Evolutionary conservation across 1,139 yeast species (phyloP), one percentile per base, ranked within the genome.

Genomic region (Yarrowia galli): DNA sequence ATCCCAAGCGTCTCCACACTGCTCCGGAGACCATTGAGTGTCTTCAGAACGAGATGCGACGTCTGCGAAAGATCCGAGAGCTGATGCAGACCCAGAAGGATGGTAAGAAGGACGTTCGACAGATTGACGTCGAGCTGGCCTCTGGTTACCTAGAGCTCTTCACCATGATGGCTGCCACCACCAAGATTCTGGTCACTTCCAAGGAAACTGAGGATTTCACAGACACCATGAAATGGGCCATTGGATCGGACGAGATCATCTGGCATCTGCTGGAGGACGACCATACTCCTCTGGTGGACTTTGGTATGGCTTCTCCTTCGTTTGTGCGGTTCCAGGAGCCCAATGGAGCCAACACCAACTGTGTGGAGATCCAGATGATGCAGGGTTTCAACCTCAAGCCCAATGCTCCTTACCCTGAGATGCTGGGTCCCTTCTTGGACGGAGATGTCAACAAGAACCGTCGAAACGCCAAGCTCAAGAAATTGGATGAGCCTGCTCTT

Each of bases 301-400:
- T 92, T 70, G 89, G 89, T 0, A 75, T 93, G 40, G 88, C 89
- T 0, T 83, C 84, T 51, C 85, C 91, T 2, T 80, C 81, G 45
- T 92, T 87, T 77, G 82, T 84, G 70, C 80, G 97, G 70, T 75
- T 87, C 7, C 85, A 84, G 65, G 81, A 89, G 49, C 79, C 86
- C 0, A 92, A 88, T 71, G 89, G 91, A 32, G 83, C 86, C 53
- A 89, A 91, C 71, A 78, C 82, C 46, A 87, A 91, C 71, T 82
- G 83, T 36, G 79, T 92, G 4, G 80, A 82, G 18, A 84, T 93
- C 74, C 85, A 84, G 35, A 83, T 85, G 79, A 79, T 92, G 71
- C 92, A 89, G 74, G 93, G 92, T 0, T 84, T 88, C 73, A 91
- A 91, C 73, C 78, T 90, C 69, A 86, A 85, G 67, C 79, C 81